Base-by-base conservation (phyloP, 352 stramenopile species). In the Bremia lactucae region DNA sequence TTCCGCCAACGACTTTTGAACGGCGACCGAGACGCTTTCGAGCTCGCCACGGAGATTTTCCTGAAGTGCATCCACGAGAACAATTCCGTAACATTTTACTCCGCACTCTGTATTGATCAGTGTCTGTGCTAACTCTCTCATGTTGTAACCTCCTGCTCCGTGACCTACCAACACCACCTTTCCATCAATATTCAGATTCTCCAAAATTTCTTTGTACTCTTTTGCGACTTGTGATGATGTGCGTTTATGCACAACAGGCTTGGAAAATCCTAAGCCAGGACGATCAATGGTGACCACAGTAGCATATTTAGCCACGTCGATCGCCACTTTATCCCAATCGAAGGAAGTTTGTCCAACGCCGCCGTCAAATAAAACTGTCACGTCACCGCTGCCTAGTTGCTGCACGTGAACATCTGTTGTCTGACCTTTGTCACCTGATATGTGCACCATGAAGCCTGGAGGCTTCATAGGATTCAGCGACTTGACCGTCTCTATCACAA, bases 301-400 rank as follows among this genome's bases (percentile, higher is more conserved):
- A n/a, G 73, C 72, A 24, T 83, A 83, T 29, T 50, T 31, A 9
- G 52, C 54, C 25, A 84, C 55, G 25, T 80, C 37, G 11, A 51
- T 51, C 2, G 58, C 55, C 36, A 89, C 72, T 46, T 90, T 87
- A 36, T 86, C 74, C 71, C 74, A 90, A 48, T 90, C 77, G 48
- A 90, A 90, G 22, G 70, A 85, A 13, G 77, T 83, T 62, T 90
- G 74, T n/a, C 77, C 77, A 23, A 85, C 68, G 25, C 77, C 73
- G 11, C 77, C 77, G 28, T 90, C 77, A 9, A 90, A 49, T 24
- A 90, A 38, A 14, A 87, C 69, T 0, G 72, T 78, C 45, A 85
- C 68, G 29, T 79, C 47, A 20, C 70, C 68, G 11, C 9, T 41
- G 14, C 71, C 72, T 20, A 45, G 42, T 21, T 59, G 58, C 44